Conservation (phyloP, 306 rosid genomes). For the Castanea mollissima region DNA sequence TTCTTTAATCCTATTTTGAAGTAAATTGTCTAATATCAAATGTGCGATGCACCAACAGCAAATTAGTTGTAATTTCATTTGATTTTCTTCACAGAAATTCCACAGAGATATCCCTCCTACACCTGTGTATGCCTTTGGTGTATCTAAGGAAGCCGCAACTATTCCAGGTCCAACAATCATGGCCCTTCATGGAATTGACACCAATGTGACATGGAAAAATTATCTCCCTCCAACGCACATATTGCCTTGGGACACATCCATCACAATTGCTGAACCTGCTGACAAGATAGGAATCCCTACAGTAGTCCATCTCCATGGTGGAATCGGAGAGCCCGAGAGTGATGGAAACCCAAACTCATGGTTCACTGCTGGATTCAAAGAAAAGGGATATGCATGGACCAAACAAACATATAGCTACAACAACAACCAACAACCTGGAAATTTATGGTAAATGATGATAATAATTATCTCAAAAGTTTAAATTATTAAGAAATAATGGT, state of each 20-base stretch:
- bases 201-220: constrained; percentile 46
- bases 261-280: constrained; percentile 35
- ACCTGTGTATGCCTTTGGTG: constrained; percentile 47
- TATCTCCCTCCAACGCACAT: constrained; percentile 46
- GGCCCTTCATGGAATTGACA: constrained; percentile 36
- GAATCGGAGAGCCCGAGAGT: constrained; percentile 37
- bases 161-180: constrained; percentile 59
- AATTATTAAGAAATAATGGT: too few relatives aligned
- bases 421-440: constrained; percentile 52
- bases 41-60: too few relatives aligned
- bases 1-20: too few relatives aligned
- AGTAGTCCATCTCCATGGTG: constrained; percentile 55
- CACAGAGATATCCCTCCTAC: constrained; percentile 49
- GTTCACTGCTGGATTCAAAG: constrained; percentile 40
- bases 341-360: constrained; percentile 44
- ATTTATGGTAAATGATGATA: constrained; percentile 25
- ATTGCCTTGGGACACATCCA: constrained; percentile 53
- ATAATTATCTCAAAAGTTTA: too few relatives aligned
- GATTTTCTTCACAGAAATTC: constrained; percentile 39
- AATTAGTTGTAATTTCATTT: neutral
- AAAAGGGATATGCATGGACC: constrained; percentile 37
- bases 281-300: constrained; percentile 41
- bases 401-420: constrained; percentile 29
- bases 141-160: constrained; percentile 29
- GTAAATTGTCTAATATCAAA: too few relatives aligned